Evolutionary conservation across 2,329 filamentous ascomycete species (phyloP).

Genomic region (Sporothrix luriei): DNA sequence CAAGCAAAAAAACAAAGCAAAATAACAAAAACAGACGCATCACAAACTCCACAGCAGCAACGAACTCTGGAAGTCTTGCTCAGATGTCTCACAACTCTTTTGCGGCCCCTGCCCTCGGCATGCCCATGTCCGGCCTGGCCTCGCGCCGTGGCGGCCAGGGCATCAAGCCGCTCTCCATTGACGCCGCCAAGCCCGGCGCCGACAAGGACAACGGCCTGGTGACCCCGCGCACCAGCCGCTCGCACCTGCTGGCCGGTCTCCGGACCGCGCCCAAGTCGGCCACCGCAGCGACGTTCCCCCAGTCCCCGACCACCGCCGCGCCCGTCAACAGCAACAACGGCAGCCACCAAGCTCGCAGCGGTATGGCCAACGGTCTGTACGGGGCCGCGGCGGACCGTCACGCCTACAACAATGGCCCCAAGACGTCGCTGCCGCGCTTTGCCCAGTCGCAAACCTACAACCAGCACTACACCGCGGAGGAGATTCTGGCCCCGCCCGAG

Average conservation of each 20-base stretch:
- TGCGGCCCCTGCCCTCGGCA: conserved; percentile 69
- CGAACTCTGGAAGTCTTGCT: conserved; percentile 99
- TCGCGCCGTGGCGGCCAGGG: conserved; percentile 81
- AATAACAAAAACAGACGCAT: background rate
- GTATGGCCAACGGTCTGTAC: conserved; percentile 50
- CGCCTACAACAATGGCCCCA: conserved; percentile 55
- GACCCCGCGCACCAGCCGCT: conserved; percentile 90
- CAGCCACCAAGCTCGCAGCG: conserved; percentile 49
- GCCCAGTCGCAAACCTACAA: conserved; percentile 40
- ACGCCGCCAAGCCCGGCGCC: conserved; percentile 68
- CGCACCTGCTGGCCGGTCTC: conserved; percentile 88
- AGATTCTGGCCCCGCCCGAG: conserved; percentile 81
- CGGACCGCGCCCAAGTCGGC: conserved; percentile 90
- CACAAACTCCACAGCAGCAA: conserved; percentile 49
- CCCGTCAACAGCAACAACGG: conserved; percentile 46
- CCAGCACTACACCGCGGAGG: conserved; percentile 75
- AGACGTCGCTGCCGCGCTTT: conserved; percentile 58
- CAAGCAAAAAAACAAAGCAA: background rate
- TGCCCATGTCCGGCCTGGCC: conserved; percentile 78
- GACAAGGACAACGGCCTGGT: conserved; percentile 69
- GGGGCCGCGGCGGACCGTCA: conserved; percentile 44
- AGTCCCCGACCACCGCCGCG: conserved; percentile 48
- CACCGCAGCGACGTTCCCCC: conserved; percentile 66
- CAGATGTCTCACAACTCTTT: conserved; percentile 94
- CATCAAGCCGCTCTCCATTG: conserved; percentile 87